Percentiles rank a stretch among this genome's conserved stretches.
Conservation (phyloP, 2,329 filamentous ascomycete genomes). For the Pseudocercospora eumusae region DNA sequence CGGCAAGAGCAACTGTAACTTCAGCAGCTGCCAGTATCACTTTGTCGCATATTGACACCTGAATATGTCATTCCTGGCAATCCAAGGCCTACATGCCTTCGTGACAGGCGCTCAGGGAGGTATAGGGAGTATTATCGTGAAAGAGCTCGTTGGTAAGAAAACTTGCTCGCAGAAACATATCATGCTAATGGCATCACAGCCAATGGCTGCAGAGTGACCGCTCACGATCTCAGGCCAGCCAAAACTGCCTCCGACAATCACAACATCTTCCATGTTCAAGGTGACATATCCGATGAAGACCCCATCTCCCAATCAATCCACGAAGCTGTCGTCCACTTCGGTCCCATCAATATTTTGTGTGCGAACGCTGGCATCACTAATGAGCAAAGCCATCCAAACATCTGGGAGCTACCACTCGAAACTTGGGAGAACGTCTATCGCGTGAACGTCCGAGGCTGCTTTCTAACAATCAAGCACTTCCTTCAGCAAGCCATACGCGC, state of each 20-base stretch:
- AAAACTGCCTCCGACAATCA: conserved; percentile 36
- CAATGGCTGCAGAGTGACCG: conserved; percentile 58
- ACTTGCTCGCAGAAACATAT: background rate
- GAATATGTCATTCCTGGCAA: conserved; percentile 48
- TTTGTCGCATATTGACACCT: background rate
- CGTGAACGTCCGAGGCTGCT: conserved; percentile 55
- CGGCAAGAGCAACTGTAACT: background rate
- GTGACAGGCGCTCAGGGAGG: conserved; percentile 56
- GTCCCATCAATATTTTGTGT: conserved; percentile 55
- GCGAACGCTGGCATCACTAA: conserved; percentile 57
- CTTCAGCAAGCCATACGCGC: conserved; percentile 46
- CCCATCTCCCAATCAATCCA: conserved; percentile 45
- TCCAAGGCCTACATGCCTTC: conserved; percentile 56
- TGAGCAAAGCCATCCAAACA: conserved; percentile 50
- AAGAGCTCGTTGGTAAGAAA: conserved; percentile 55
- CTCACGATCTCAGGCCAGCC: conserved; percentile 51
- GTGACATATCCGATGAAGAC: conserved; percentile 53
- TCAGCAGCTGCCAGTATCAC: background rate
- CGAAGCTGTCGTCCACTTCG: conserved; percentile 50
- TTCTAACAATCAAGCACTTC: conserved; percentile 60
- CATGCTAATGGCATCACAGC: conserved; percentile 38
- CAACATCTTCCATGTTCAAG: conserved; percentile 47
- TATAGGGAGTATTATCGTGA: conserved; percentile 54
- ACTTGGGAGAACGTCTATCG: conserved; percentile 56
- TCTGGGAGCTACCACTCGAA: conserved; percentile 56